Evolutionary conservation across 805 yeast species (phyloP).

Genomic region (Kurtzmaniella cleridarum): DNA sequence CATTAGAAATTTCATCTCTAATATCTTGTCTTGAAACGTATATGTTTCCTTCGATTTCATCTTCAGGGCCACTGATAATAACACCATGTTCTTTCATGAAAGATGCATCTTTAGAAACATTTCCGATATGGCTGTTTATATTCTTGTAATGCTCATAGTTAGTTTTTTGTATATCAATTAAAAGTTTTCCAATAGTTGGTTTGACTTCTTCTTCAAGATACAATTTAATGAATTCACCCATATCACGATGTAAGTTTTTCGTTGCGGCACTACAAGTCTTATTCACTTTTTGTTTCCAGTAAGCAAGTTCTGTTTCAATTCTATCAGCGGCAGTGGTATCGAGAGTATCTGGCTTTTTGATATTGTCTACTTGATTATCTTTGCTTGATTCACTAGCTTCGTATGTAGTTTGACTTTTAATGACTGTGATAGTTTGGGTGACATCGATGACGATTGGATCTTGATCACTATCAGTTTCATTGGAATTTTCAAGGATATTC

Average conservation of each 20-base stretch:
- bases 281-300: constrained; percentile 30
- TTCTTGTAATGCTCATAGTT: constrained; percentile 26
- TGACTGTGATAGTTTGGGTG: constrained; percentile 20
- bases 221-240: constrained; percentile 20
- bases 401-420: background rate
- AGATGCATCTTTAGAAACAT: constrained; percentile 30
- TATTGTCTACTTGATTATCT: constrained; percentile 1
- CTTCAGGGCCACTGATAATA: constrained; percentile 10
- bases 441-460: constrained; percentile 16
- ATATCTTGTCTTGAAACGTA: constrained; percentile 29
- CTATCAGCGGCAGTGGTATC: constrained; percentile 7
- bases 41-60: constrained; percentile 10
- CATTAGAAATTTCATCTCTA: constrained; percentile 25
- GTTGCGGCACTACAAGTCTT: constrained; percentile 30
- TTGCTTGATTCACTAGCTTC: background rate
- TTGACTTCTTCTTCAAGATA: constrained; percentile 19
- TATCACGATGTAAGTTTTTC: constrained; percentile 26
- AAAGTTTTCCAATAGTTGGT: constrained; percentile 17
- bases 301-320: constrained; percentile 25
- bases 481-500: constrained; percentile 1
- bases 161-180: constrained; percentile 22
- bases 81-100: constrained; percentile 16
- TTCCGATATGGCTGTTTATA: constrained; percentile 22
- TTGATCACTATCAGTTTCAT: constrained; percentile 9
- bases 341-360: background rate